Conservation (phyloP, 2,329 filamentous ascomycete species). For the Decorospora gaudefroyi region DNA sequence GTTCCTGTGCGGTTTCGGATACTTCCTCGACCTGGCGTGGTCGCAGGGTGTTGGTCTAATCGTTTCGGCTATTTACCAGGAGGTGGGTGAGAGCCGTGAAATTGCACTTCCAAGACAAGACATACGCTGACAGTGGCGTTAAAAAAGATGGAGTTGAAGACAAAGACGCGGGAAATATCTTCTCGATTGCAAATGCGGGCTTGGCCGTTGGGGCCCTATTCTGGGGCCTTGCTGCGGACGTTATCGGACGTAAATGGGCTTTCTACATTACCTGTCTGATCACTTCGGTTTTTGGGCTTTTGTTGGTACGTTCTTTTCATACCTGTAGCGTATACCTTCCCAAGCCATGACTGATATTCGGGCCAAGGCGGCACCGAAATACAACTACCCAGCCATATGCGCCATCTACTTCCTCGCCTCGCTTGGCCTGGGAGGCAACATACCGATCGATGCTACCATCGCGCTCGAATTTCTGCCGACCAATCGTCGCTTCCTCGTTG, state of each 20-base stretch:
- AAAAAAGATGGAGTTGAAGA: conserved; percentile 28
- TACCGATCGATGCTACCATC: conserved; percentile 36
- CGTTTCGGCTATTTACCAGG: conserved; percentile 35
- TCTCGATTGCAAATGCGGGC: conserved; percentile 36
- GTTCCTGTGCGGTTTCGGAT: conserved; percentile 41
- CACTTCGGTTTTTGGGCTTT: conserved; percentile 33
- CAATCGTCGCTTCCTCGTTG: conserved; percentile 35
- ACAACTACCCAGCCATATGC: conserved; percentile 37
- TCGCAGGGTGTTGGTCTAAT: conserved; percentile 36
- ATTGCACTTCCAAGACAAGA: too few species aligned
- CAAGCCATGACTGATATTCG: conserved; percentile 8
- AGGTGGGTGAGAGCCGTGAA: too few species aligned
- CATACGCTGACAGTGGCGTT: too few species aligned
- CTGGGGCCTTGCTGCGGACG: conserved; percentile 34
- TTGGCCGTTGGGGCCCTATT: conserved; percentile 35
- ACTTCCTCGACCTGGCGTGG: conserved; percentile 42
- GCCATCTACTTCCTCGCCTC: conserved; percentile 38
- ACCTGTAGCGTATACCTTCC: too few species aligned
- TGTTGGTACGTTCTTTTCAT: conserved; percentile 23
- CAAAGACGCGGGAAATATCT: conserved; percentile 31
- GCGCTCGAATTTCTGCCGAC: conserved; percentile 36
- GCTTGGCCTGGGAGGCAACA: conserved; percentile 35
- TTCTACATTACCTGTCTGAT: conserved; percentile 38
- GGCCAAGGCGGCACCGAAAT: conserved; percentile 36
- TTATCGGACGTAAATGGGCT: conserved; percentile 38